Evolutionary conservation across 768 basidiomycete species (phyloP).

Genomic region (Symmetrospora coprosmae): DNA sequence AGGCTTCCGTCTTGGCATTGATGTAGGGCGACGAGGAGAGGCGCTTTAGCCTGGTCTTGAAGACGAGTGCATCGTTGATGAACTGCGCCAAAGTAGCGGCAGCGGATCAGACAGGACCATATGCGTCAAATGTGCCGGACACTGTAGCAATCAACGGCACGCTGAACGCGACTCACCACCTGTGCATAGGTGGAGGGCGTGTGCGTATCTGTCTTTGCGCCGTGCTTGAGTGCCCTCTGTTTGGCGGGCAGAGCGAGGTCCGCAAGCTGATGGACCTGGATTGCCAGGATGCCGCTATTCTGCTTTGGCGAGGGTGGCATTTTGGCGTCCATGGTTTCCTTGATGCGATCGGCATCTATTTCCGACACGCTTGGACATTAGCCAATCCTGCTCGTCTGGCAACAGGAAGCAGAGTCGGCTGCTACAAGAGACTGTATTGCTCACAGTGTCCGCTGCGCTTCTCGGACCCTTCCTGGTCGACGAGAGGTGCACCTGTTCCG

Average conservation of each 20-base stretch:
- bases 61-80: slow-evolving; percentile 23
- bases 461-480: neutral
- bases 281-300: slow-evolving; percentile 21
- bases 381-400: neutral
- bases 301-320: slow-evolving; percentile 1
- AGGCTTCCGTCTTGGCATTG: slow-evolving; percentile 16
- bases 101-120: neutral
- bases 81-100: neutral
- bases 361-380: too few species aligned
- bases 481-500: slow-evolving; percentile 3
- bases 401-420: neutral
- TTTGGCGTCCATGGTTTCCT: slow-evolving; percentile 1
- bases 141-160: too few species aligned
- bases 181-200: slow-evolving; percentile 20
- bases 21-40: slow-evolving; percentile 19
- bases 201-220: neutral
- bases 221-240: neutral
- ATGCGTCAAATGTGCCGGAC: too few species aligned
- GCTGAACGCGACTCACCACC: neutral
- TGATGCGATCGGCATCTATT: slow-evolving; percentile 17
- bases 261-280: slow-evolving; percentile 24
- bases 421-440: neutral
- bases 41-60: slow-evolving; percentile 21
- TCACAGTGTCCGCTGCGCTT: slow-evolving; percentile 4
- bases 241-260: slow-evolving; percentile 6